Conservation (phyloP, 2,329 filamentous ascomycete species). For the Aureobasidium sp. region DNA sequence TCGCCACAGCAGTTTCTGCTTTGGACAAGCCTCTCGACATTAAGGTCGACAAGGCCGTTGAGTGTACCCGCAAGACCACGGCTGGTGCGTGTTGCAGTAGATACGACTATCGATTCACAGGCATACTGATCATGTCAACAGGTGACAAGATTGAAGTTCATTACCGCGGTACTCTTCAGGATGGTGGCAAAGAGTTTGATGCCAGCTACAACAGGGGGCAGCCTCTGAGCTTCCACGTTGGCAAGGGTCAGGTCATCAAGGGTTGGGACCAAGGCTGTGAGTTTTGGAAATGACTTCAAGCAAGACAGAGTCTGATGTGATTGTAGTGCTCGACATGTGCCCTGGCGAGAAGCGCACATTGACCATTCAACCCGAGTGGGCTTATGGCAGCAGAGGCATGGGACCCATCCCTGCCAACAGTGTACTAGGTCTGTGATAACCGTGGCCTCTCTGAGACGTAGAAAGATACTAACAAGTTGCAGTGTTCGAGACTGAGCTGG, state of each 20-base stretch:
- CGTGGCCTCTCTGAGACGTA: conserved; percentile 13
- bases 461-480: conserved; percentile 18
- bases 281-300: background rate
- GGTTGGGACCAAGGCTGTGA: conserved; percentile 77
- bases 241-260: conserved; percentile 83
- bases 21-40: conserved; percentile 60
- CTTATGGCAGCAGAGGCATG: conserved; percentile 70
- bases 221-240: conserved; percentile 75
- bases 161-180: conserved; percentile 74
- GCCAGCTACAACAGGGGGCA: conserved; percentile 64
- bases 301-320: background rate
- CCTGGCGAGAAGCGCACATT: conserved; percentile 88
- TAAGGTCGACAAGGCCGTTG: conserved; percentile 64
- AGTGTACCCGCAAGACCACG: conserved; percentile 66
- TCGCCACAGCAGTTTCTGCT: conserved; percentile 42
- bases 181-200: conserved; percentile 52
- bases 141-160: conserved; percentile 81
- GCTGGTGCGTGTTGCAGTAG: conserved; percentile 29
- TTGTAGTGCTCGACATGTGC: conserved; percentile 76
- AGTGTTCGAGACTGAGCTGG: conserved; percentile 89
- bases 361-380: conserved; percentile 81
- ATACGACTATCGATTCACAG: too few species aligned
- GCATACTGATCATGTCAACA: conserved; percentile 8
- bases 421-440: conserved; percentile 57
- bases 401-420: conserved; percentile 82